Evolutionary conservation across 2,329 filamentous ascomycete genomes (phyloP).

Genomic region (Septoria petroselini): DNA sequence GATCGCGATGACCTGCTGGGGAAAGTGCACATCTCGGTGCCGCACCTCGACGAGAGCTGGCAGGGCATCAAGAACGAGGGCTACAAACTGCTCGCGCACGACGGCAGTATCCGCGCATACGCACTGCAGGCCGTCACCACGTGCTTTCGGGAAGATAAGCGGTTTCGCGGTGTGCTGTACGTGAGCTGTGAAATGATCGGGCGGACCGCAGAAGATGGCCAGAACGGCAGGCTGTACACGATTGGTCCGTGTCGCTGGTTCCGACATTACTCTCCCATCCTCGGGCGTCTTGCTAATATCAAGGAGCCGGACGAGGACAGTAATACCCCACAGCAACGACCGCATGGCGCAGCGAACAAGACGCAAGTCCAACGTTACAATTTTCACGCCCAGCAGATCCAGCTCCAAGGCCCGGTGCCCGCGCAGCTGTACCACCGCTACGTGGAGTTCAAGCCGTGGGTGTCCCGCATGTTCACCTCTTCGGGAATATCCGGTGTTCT

Average conservation of each 20-base stretch:
- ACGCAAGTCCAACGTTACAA: slow-evolving; percentile 62
- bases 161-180: slow-evolving; percentile 67
- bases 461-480: slow-evolving; percentile 81
- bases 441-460: slow-evolving; percentile 87
- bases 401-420: slow-evolving; percentile 79
- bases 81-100: slow-evolving; percentile 75
- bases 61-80: slow-evolving; percentile 61
- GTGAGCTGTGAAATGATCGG: slow-evolving; percentile 78
- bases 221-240: slow-evolving; percentile 69
- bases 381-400: slow-evolving; percentile 91
- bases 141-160: slow-evolving; percentile 58
- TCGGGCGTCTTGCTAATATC: slow-evolving; percentile 72
- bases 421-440: slow-evolving; percentile 81
- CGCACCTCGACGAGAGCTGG: slow-evolving; percentile 63
- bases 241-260: slow-evolving; percentile 72
- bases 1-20: slow-evolving; percentile 86
- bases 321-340: slow-evolving; percentile 16
- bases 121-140: slow-evolving; percentile 66
- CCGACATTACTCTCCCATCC: slow-evolving; percentile 83
- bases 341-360: slow-evolving; percentile 16
- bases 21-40: slow-evolving; percentile 71
- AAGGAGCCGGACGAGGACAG: slow-evolving; percentile 53
- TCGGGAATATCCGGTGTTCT: slow-evolving; percentile 74
- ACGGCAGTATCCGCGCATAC: slow-evolving; percentile 84
- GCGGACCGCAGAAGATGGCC: slow-evolving; percentile 60